Evolutionary conservation across 169 alveolate genomes (phyloP), one percentile per base, ranked within the genome.

Genomic region (Plasmodium chabaudi): DNA sequence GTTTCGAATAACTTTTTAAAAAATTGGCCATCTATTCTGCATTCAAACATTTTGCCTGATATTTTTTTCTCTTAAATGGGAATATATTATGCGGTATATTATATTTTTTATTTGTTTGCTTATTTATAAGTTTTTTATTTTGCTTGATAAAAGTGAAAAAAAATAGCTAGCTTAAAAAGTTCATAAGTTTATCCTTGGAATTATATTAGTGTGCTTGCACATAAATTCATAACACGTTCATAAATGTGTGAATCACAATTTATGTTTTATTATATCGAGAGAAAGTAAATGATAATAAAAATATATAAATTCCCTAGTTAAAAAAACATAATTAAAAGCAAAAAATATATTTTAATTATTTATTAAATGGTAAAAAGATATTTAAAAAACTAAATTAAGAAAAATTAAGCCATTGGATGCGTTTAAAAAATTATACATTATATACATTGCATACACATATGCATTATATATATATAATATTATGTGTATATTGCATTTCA

Each of bases 1-100:
- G 98, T 95, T 90, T 96, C 98, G 59, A 93, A 93, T 44, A 93
- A 89, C 39, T 93, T 93, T 64, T 91, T 69, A 51, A 93, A 79
- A 88, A 93, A 93, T 86, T 91, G 93, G 13, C 96, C 96, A 84
- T 93, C 94, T 88, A 93, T 69, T 88, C 93, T 73, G 92, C 96
- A 93, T 82, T 93, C 96, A 86, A 93, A 93, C 96, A 93, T 93
- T 51, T 72, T 89, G 88, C 47, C 39, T 34, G 12, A 9, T 15
- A 57, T 13, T 57, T 57, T 15, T 57, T 57, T 17, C 42, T 23
- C 19, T 57, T 17, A 5, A 9, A 57, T 57, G 17, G 42, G 42
- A 34, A 3, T 3, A 34, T 34, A 34, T 34, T 34, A 34, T 34
- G 5, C 5, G 42, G 0, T 34, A 34, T 34, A 5, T 3, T 34